Base-by-base conservation (phyloP, 495 filamentous ascomycete genomes). In the Hypoxylon fuscum region DNA sequence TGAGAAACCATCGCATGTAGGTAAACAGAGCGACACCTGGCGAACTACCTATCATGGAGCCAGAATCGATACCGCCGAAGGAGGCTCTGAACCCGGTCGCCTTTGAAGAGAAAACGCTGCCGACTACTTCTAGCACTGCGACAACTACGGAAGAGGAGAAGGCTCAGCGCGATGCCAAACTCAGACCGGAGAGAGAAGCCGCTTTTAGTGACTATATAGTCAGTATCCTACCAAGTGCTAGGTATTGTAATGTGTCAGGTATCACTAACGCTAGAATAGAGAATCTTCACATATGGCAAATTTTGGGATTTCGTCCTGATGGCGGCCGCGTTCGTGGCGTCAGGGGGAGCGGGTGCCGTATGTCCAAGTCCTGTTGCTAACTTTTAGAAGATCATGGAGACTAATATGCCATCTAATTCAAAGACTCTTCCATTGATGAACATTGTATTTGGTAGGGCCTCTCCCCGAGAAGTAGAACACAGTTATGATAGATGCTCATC, bases 251-350 rank as follows among this genome's bases (percentile, higher is more conserved):
- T 21, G 3, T 2, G 23, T 15, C 18, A 1, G 17, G n/a, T 4
- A n/a, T 58, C 18, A 21, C 63, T 68, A 22, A 72, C 50, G 15
- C 5, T 17, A 7, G 10, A 37, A 50, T 52, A 72, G 47, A 75
- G 78, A 35, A 56, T 81, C 46, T 81, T 81, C 51, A 62, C 56
- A 44, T 81, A 81, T 72, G 78, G 76, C 21, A 76, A 63, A 32
- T 69, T 68, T 44, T 74, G 70, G 72, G 78, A 81, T 59, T 70
- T 69, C 47, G 60, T 71, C 27, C 62, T 80, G 40, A 71, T 81
- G 63, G 63, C 55, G 10, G 64, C 62, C 8, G 77, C 74, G 12
- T 68, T 40, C 1, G n/a, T 70, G 18, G 69, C 67, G 20, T 59
- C 69, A 10, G 45, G 34, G 2, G 69, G 63, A 53, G 62, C 69